Evolutionary conservation across 2,329 filamentous ascomycete genomes (phyloP).

Genomic region (Paraphaeosphaeria minitans): DNA sequence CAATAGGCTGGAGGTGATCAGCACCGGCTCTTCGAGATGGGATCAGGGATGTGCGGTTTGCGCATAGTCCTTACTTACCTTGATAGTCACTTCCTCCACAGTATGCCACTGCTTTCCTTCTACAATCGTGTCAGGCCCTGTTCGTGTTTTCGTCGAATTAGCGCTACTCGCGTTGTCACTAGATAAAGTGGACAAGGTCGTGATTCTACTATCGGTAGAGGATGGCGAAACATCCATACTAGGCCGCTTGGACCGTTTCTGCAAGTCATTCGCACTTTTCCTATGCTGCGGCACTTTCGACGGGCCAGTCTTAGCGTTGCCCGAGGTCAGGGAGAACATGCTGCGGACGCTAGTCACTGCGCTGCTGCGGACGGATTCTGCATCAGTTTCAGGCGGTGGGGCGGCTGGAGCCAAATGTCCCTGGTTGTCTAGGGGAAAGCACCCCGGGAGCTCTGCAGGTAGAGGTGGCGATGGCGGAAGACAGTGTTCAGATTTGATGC

Average conservation of each 20-base stretch:
- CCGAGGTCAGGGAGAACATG: conserved; percentile 28
- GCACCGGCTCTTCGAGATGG: conserved; percentile 11
- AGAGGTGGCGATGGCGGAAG: conserved; percentile 47
- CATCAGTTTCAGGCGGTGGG: conserved; percentile 21
- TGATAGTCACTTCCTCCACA: conserved; percentile 16
- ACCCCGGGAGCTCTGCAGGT: conserved; percentile 37
- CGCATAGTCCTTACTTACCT: conserved; percentile 34
- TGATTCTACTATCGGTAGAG: conserved; percentile 31
- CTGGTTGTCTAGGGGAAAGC: conserved; percentile 41
- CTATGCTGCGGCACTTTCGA: conserved; percentile 31
- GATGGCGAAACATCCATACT: conserved; percentile 26
- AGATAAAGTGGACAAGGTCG: conserved; percentile 24
- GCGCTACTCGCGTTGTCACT: conserved; percentile 22
- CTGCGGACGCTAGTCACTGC: conserved; percentile 36
- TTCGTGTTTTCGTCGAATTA: conserved; percentile 25
- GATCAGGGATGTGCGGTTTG: background rate
- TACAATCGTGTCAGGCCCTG: conserved; percentile 25
- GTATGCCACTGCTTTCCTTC: conserved; percentile 25
- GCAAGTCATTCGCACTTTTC: conserved; percentile 29
- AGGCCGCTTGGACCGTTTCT: conserved; percentile 27
- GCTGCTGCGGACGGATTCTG: conserved; percentile 22
- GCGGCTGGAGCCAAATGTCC: conserved; percentile 28
- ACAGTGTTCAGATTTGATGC: conserved; percentile 46
- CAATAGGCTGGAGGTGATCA: conserved; percentile 20
- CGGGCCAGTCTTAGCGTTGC: conserved; percentile 23